These are phyloP conservation scores for Ceriops zippeliana DNA, from an alignment of 345 rosid species.

Conservation along the genomic window DNA sequence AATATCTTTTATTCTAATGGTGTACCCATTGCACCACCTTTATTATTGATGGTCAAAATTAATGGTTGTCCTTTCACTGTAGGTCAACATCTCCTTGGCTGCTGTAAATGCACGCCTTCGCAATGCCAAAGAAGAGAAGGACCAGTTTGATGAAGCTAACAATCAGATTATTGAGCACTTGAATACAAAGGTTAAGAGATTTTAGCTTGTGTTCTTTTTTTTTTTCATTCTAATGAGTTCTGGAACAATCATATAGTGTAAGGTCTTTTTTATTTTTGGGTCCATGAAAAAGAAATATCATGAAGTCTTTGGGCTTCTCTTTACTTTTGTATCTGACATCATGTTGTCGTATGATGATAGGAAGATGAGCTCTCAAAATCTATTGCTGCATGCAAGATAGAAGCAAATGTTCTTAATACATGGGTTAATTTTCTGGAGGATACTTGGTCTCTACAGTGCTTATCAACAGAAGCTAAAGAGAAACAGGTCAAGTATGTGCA, in stretches of 20 bases:
- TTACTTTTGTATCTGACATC: slow-evolving; percentile 10
- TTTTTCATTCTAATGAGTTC: too few species aligned
- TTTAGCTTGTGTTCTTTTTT: slow-evolving; percentile 10
- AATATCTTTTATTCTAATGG: neutral
- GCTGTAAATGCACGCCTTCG: slow-evolving; percentile 81
- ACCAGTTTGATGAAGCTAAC: slow-evolving; percentile 93
- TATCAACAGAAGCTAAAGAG: slow-evolving; percentile 63
- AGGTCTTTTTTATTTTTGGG: too few species aligned
- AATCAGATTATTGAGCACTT: slow-evolving; percentile 77
- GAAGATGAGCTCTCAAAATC: slow-evolving; percentile 88
- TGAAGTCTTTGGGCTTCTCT: slow-evolving; percentile 4
- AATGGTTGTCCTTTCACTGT: slow-evolving; percentile 12
- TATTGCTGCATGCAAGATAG: slow-evolving; percentile 63
- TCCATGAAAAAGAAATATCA: neutral
- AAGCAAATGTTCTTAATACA: slow-evolving; percentile 71
- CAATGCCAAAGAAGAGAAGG: slow-evolving; percentile 80
- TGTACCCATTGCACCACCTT: neutral
- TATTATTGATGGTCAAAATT: slow-evolving; percentile 8
- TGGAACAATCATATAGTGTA: too few species aligned
- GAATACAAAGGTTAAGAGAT: slow-evolving; percentile 59
- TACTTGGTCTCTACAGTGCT: slow-evolving; percentile 74
- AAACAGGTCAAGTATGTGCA: slow-evolving; percentile 64
- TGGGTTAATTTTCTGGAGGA: slow-evolving; percentile 96
- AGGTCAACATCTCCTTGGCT: slow-evolving; percentile 89
- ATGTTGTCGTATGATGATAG: slow-evolving; percentile 32